A percentile compares a stretch with the other conserved stretches of the same genome.
Conservation (phyloP, 2,329 filamentous ascomycete species). For the Colletotrichum sp. region DNA sequence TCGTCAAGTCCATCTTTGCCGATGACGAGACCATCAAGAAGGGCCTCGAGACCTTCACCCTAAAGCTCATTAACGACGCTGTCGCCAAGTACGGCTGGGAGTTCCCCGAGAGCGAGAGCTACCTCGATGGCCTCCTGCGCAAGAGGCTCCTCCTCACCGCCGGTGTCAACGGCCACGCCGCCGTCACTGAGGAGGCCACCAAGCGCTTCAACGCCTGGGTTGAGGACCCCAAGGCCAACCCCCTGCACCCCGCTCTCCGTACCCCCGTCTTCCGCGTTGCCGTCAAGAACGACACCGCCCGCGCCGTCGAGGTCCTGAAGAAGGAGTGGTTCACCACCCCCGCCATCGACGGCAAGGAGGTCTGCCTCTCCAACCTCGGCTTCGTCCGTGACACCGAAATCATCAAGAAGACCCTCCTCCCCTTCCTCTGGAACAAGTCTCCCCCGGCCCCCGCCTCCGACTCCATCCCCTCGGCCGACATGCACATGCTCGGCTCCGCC, state of each 20-base stretch:
- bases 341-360: conserved; percentile 90
- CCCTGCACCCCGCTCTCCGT: conserved; percentile 83
- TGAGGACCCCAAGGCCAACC: conserved; percentile 67
- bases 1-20: conserved; percentile 84
- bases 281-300: conserved; percentile 71
- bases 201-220: conserved; percentile 83
- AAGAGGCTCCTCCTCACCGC: conserved; percentile 81
- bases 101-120: conserved; percentile 78
- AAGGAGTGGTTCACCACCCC: conserved; percentile 84
- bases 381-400: conserved; percentile 72
- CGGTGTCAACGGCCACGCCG: conserved; percentile 76
- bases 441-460: conserved; percentile 54
- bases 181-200: conserved; percentile 73
- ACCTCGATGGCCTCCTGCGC: conserved; percentile 80
- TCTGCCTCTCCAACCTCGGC: conserved; percentile 79
- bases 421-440: conserved; percentile 77
- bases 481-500: conserved; percentile 79
- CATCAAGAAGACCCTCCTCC: conserved; percentile 69
- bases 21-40: conserved; percentile 74
- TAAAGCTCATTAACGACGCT: conserved; percentile 77
- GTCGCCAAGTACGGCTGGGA: conserved; percentile 87
- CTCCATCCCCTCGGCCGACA: conserved; percentile 83
- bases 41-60: conserved; percentile 78
- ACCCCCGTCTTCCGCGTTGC: conserved; percentile 80
- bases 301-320: conserved; percentile 76